phyloP scores from a whole-genome alignment of 495 filamentous ascomycete species.

The Astrothelium macrocarpum region DNA sequence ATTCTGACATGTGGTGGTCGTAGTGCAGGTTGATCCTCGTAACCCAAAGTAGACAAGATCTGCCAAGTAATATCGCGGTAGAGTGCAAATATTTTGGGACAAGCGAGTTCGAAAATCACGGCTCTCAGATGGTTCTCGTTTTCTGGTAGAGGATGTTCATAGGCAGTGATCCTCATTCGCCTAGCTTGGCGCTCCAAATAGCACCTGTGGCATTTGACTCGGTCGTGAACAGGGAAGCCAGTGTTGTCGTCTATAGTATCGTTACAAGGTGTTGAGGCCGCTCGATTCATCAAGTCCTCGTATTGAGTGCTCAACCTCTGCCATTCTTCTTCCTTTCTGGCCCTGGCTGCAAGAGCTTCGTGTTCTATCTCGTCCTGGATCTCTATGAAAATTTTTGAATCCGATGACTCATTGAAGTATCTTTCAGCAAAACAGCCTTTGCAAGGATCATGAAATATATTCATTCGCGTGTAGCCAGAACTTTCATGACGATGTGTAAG shows the following conservation, averaged over 20 bases:
- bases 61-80: conserved; percentile 41
- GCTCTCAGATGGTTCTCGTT: conserved; percentile 22
- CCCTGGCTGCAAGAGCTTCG: conserved; percentile 16
- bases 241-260: no score
- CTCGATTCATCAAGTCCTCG: conserved; percentile 32
- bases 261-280: no score
- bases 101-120: conserved; percentile 38
- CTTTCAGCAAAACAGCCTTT: conserved; percentile 37
- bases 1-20: conserved; percentile 12
- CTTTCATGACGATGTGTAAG: conserved; percentile 29
- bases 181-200: conserved; percentile 21
- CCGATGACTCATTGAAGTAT: conserved; percentile 33
- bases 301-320: conserved; percentile 29
- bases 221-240: no score
- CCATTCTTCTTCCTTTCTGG: conserved; percentile 36
- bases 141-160: conserved; percentile 41
- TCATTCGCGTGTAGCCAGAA: conserved; percentile 16
- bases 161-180: conserved; percentile 31
- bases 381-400: conserved; percentile 20
- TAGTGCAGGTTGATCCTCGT: conserved; percentile 7
- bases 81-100: conserved; percentile 29
- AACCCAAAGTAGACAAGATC: conserved; percentile 24
- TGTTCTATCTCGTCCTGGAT: conserved; percentile 31
- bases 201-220: conserved; percentile 35
- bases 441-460: conserved; percentile 37